Evolutionary conservation across 169 alveolate species (phyloP).

Genomic region (Cryptosporidium xiaoi): DNA sequence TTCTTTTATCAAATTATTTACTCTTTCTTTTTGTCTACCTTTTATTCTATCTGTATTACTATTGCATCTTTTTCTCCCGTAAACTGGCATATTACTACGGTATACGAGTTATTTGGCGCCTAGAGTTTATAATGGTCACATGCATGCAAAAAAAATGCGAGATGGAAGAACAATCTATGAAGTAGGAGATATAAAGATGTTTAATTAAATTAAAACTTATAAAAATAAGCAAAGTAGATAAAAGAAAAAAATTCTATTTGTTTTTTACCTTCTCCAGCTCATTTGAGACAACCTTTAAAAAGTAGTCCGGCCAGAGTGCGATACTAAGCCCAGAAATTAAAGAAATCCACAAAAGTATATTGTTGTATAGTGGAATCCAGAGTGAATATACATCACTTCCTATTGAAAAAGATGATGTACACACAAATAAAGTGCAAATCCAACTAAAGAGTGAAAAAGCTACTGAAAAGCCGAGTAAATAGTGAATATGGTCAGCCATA

Average conservation of each 20-base stretch:
- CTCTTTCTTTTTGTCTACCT: neutral
- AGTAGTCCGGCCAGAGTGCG: constrained; percentile 68
- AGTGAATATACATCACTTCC: constrained; percentile 69
- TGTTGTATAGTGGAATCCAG: constrained; percentile 63
- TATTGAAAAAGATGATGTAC: constrained; percentile 51
- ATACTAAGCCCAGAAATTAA: constrained; percentile 56
- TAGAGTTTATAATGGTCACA: too few species aligned
- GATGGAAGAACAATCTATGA: constrained; percentile 2
- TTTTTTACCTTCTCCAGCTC: constrained; percentile 17
- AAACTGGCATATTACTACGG: too few species aligned
- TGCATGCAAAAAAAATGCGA: too few species aligned
- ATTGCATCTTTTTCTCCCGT: too few species aligned
- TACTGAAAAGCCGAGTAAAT: constrained; percentile 48
- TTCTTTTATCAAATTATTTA: too few species aligned
- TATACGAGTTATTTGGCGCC: too few species aligned
- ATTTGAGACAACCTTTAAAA: constrained; percentile 25
- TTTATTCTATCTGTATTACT: too few species aligned
- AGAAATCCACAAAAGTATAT: constrained; percentile 57
- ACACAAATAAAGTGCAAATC: constrained; percentile 61
- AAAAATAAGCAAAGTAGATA: too few species aligned
- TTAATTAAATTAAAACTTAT: neutral
- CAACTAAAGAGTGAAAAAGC: constrained; percentile 61
- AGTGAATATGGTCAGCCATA: constrained; percentile 74
- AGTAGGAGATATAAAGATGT: neutral
- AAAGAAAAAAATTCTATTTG: constrained; percentile 10